phyloP scores from a whole-genome alignment of 2,329 filamentous ascomycete genomes.

The Fusarium penzigii region DNA sequence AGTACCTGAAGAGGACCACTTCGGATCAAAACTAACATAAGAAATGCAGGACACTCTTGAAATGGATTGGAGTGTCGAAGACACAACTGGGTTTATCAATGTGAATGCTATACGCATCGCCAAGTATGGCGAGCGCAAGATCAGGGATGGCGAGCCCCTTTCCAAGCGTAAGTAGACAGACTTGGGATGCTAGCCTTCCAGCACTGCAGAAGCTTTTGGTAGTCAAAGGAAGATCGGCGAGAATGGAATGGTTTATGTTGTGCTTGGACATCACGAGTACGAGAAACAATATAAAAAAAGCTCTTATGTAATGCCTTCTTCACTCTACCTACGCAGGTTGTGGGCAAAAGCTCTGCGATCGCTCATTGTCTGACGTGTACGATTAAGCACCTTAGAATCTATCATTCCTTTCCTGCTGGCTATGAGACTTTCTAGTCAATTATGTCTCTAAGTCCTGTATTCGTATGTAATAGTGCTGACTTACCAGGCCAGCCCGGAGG shows the following conservation, averaged over 20 bases:
- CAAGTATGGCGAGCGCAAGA: slow-evolving; percentile 5
- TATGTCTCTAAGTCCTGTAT: too few species aligned
- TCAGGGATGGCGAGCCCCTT: slow-evolving; percentile 6
- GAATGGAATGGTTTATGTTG: slow-evolving; percentile 1
- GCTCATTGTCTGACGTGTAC: background rate
- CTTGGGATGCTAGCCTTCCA: slow-evolving; percentile 3
- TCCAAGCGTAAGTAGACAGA: slow-evolving; percentile 5
- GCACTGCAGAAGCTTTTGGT: slow-evolving; percentile 1
- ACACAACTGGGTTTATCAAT: slow-evolving; percentile 3
- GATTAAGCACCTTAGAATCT: too few species aligned
- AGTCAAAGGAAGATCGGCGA: slow-evolving; percentile 1
- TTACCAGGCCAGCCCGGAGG: too few species aligned
- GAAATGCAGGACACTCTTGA: slow-evolving; percentile 6
- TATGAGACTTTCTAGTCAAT: too few species aligned
- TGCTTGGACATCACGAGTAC: background rate
- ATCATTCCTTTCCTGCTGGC: too few species aligned
- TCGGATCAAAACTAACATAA: slow-evolving; percentile 5
- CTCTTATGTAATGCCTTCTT: slow-evolving; percentile 1
- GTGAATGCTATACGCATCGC: slow-evolving; percentile 1
- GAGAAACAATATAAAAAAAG: slow-evolving; percentile 5
- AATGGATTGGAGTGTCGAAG: slow-evolving; percentile 4
- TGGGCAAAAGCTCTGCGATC: slow-evolving; percentile 2
- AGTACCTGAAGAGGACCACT: slow-evolving; percentile 2
- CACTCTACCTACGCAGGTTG: slow-evolving; percentile 1
- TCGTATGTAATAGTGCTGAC: too few species aligned